phyloP scores from a whole-genome alignment of 805 yeast genomes.

The Metschnikowia koreensis region DNA sequence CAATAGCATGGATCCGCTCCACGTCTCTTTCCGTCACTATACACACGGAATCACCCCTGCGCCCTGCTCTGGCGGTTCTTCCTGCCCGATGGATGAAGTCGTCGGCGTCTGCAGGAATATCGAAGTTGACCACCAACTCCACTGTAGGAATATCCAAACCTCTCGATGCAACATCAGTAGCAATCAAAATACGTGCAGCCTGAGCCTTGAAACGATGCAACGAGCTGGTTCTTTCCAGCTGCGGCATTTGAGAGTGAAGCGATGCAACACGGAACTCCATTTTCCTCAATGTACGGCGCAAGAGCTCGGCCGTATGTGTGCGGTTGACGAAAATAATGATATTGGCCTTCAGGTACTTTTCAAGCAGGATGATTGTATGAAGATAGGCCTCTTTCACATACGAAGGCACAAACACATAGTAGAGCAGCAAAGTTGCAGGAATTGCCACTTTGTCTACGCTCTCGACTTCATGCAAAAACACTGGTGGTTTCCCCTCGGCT shows the following conservation, averaged over 20 bases:
- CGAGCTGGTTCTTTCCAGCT: constrained; percentile 84
- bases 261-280: constrained; percentile 83
- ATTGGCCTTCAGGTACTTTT: constrained; percentile 60
- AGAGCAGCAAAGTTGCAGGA: constrained; percentile 66
- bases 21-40: constrained; percentile 86
- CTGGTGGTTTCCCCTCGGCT: constrained; percentile 53
- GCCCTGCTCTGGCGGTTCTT: constrained; percentile 98
- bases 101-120: constrained; percentile 93
- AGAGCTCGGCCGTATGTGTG: constrained; percentile 83
- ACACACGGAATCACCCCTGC: constrained; percentile 78
- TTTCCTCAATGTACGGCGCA: constrained; percentile 71
- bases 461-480: constrained; percentile 73
- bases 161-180: constrained; percentile 97
- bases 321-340: constrained; percentile 90
- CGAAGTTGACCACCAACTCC: constrained; percentile 84
- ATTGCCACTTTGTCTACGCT: constrained; percentile 73
- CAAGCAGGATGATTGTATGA: constrained; percentile 61
- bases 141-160: constrained; percentile 96
- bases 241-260: constrained; percentile 93
- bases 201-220: constrained; percentile 90
- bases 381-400: constrained; percentile 89
- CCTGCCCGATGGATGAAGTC: constrained; percentile 97
- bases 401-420: constrained; percentile 76
- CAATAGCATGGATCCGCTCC: constrained; percentile 77
- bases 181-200: constrained; percentile 88